Percentiles rank a stretch among this genome's conserved stretches.
Evolutionary conservation across 1,139 yeast genomes (phyloP).

Genomic region (Lodderomyces margitis): DNA sequence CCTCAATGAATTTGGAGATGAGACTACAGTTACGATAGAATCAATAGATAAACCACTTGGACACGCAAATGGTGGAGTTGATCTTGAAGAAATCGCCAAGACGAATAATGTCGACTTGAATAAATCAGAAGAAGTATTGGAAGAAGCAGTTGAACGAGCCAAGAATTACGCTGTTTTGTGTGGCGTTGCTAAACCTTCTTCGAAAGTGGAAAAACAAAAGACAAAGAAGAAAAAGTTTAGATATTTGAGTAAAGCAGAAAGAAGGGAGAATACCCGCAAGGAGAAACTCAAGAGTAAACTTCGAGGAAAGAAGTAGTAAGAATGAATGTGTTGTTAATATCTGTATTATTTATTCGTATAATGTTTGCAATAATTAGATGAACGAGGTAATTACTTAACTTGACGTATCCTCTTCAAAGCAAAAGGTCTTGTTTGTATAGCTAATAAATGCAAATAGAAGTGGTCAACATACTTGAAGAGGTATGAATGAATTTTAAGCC

Average conservation of each 20-base stretch:
- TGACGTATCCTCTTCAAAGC: too few relatives aligned
- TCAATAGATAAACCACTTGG: constrained; percentile 46
- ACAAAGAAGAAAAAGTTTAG: constrained; percentile 74
- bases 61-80: constrained; percentile 12
- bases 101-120: constrained; percentile 62
- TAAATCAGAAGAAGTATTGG: constrained; percentile 58
- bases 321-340: too few relatives aligned
- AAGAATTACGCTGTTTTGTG: constrained; percentile 68
- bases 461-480: too few relatives aligned
- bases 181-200: constrained; percentile 46
- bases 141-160: constrained; percentile 65
- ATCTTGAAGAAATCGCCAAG: constrained; percentile 53
- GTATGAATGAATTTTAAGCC: not conserved
- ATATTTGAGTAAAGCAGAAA: constrained; percentile 75
- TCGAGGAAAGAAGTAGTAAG: constrained; percentile 12
- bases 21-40: constrained; percentile 64
- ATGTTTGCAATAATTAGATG: too few relatives aligned
- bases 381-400: too few relatives aligned
- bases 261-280: constrained; percentile 66
- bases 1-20: constrained; percentile 45
- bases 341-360: too few relatives aligned
- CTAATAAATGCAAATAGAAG: too few relatives aligned
- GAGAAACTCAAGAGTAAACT: constrained; percentile 35
- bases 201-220: constrained; percentile 9
- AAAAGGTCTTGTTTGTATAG: too few relatives aligned